Conservation (phyloP, 2,329 filamentous ascomycete species). For the Reticulascus tulasneorum region DNA sequence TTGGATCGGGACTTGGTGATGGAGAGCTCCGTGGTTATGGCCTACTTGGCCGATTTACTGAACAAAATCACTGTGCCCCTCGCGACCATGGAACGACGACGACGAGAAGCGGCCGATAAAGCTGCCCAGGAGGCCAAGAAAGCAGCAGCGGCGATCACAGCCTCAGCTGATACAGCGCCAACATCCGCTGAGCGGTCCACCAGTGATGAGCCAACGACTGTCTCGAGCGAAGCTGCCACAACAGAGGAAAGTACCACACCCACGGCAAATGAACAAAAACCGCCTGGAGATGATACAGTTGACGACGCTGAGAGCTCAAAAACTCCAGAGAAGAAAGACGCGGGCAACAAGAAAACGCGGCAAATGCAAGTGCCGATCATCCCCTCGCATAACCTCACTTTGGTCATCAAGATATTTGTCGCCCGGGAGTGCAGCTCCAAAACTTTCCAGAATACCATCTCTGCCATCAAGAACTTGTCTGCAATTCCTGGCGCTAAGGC, state of each 20-base stretch:
- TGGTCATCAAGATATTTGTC: slow-evolving; percentile 96
- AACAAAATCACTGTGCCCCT: slow-evolving; percentile 86
- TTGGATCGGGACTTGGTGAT: slow-evolving; percentile 94
- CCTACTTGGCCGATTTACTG: slow-evolving; percentile 80
- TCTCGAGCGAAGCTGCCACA: slow-evolving; percentile 11
- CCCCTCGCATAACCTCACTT: slow-evolving; percentile 80
- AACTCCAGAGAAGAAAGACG: slow-evolving; percentile 35
- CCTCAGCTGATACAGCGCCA: slow-evolving; percentile 4
- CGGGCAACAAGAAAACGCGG: slow-evolving; percentile 47
- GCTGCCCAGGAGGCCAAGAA: slow-evolving; percentile 32
- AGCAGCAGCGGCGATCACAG: slow-evolving; percentile 20
- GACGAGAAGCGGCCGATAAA: slow-evolving; percentile 64
- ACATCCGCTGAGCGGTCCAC: slow-evolving; percentile 13
- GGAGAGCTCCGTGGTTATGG: slow-evolving; percentile 96
- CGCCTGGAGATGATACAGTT: slow-evolving; percentile 8
- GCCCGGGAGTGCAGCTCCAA: slow-evolving; percentile 95
- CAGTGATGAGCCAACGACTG: slow-evolving; percentile 16
- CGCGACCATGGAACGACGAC: slow-evolving; percentile 74
- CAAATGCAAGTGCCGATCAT: slow-evolving; percentile 76
- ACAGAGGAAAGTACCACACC: slow-evolving; percentile 8
- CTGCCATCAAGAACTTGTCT: slow-evolving; percentile 97
- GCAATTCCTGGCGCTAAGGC: slow-evolving; percentile 86
- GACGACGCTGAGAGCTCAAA: slow-evolving; percentile 23
- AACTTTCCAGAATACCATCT: slow-evolving; percentile 95
- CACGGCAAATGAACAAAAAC: slow-evolving; percentile 2